Evolutionary conservation across 257 asterid species (phyloP).

Genomic region (Nicotiana tabacum): DNA sequence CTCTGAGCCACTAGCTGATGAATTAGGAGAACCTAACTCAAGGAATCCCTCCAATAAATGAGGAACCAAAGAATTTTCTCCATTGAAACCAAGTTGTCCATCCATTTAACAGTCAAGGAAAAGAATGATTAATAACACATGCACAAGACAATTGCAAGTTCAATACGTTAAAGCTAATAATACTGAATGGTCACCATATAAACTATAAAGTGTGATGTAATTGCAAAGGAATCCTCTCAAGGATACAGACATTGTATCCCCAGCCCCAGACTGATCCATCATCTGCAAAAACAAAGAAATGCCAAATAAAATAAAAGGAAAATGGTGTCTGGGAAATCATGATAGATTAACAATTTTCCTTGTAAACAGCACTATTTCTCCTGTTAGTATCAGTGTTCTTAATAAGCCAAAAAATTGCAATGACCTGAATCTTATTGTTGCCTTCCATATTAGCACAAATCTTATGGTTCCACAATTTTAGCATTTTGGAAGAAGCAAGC

Average conservation of each 20-base stretch:
- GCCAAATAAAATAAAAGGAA: not conserved
- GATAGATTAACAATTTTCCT: not conserved
- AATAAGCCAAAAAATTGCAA: not conserved
- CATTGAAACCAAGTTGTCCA: slow-evolving; percentile 73
- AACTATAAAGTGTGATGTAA: not conserved
- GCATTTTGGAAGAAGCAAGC: not conserved
- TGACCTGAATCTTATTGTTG: not conserved
- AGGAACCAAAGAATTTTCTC: slow-evolving; percentile 56
- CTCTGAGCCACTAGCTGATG: slow-evolving; percentile 27
- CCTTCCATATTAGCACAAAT: not conserved
- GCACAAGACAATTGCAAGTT: not conserved
- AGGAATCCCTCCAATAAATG: slow-evolving; percentile 54
- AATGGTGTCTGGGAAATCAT: not conserved
- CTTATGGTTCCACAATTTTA: not conserved
- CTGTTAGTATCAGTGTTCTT: not conserved
- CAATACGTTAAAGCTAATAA: not conserved
- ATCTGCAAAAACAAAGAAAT: slow-evolving; percentile 49
- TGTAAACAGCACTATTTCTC: not conserved
- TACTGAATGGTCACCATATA: not conserved
- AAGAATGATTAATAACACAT: not conserved
- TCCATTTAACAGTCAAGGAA: slow-evolving; percentile 61
- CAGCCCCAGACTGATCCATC: slow-evolving; percentile 95
- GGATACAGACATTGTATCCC: slow-evolving; percentile 94
- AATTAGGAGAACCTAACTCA: slow-evolving; percentile 49
- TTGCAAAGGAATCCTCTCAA: slow-evolving; percentile 13